Conservation (phyloP, 768 basidiomycete species). For the Pleurotus cornucopiae region DNA sequence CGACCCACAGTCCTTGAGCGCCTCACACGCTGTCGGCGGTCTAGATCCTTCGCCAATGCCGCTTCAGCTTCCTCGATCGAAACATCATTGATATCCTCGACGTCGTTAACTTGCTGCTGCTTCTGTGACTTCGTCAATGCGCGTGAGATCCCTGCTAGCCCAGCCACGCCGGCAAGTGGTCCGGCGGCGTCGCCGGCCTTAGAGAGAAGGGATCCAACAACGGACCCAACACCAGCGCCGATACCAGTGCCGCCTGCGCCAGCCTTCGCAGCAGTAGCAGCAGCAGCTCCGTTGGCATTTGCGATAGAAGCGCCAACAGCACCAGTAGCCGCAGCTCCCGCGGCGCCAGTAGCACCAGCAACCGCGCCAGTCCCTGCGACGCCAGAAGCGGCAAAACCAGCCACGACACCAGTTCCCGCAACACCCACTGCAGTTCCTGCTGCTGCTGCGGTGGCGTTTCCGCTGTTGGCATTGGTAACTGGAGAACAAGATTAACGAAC, state of each 20-base stretch:
- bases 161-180: neutral
- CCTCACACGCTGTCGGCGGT: slow-evolving; percentile 1
- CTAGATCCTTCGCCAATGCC: slow-evolving; percentile 4
- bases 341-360: neutral
- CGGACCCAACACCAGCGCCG: neutral
- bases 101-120: neutral
- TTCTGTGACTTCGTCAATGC: neutral
- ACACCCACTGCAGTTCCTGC: neutral
- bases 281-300: neutral
- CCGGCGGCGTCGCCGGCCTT: neutral
- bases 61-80: slow-evolving; percentile 6
- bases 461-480: neutral
- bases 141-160: neutral
- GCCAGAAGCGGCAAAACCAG: neutral
- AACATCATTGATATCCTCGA: neutral
- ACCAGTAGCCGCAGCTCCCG: neutral
- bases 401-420: neutral
- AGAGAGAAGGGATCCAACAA: neutral
- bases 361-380: neutral
- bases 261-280: neutral
- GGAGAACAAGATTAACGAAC: neutral
- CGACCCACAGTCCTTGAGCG: neutral
- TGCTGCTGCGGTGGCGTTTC: neutral
- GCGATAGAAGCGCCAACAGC: neutral
- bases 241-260: neutral